Base-by-base conservation (phyloP, 129 eudicot genomes). In the Dittrichia graveolens region DNA sequence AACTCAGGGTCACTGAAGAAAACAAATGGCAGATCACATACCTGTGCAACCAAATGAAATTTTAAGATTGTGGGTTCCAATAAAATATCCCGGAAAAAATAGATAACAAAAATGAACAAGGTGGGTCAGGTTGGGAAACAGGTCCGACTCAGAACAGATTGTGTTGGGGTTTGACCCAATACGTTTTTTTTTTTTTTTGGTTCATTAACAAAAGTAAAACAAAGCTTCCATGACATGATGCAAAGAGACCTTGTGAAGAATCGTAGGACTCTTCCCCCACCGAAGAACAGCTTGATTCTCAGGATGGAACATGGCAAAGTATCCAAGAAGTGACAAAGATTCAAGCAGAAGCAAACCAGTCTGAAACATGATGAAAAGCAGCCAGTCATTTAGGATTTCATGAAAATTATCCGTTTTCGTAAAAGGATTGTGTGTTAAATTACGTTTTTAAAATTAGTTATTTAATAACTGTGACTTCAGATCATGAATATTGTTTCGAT, bases 261-360 rank as follows among this genome's bases (percentile, higher is more conserved):
- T 94, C 45, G 99, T 90, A 37, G 97, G 97, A 77, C 90, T 88
- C 80, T 90, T 94, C 8, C 99, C 99, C 99, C 99, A 94, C 16
- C 99, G 88, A 75, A 94, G 96, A 57, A 94, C 99, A 41, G 97
- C 97, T 84, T 94, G 99, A 78, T 94, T 94, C 72, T 83, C 97
- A 0, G 83, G 86, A 55, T 94, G 96, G 79, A 94, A 90, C 82
- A 94, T 78, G 61, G 99, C 85, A 75, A 94, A 94, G 83, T 94
- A 84, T 65, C 97, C 93, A 8, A 94, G 93, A 75, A 94, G 96
- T 12, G 79, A 75, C 65, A 94, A 71, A 45, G 93, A 94, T 83
- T 94, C 99, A 12, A 94, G 84, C 80, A 94, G 79, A 79, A 94
- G 89, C 66, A 77, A 79, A 50, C 97, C 99, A 47, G 86, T 85